These are phyloP conservation scores for Actinomortierella ambigua DNA, from an alignment of 371 early-diverging fungal genomes.

Conservation along the genomic window DNA sequence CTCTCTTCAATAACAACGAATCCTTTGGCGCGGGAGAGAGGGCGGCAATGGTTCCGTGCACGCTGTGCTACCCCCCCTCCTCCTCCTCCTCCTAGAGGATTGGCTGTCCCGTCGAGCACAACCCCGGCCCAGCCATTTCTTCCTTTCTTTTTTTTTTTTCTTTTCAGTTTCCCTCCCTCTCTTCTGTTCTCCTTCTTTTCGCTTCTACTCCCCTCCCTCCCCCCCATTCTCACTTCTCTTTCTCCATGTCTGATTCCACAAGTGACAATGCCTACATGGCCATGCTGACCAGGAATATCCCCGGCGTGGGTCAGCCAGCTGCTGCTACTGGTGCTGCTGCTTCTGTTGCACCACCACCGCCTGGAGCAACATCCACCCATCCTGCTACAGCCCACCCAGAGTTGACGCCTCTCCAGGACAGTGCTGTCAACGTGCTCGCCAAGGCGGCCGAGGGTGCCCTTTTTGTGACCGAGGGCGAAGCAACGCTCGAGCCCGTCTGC, in stretches of 20 bases:
- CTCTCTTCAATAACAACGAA: neutral
- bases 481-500: conserved; percentile 25
- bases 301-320: conserved; percentile 27
- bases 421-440: conserved; percentile 16
- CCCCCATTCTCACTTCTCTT: neutral
- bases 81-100: too few species aligned
- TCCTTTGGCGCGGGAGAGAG: too few species aligned
- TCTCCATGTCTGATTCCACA: neutral
- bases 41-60: too few species aligned
- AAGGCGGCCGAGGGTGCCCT: conserved; percentile 16
- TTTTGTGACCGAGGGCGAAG: conserved; percentile 38
- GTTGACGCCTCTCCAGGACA: conserved; percentile 3
- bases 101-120: too few species aligned
- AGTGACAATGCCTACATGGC: conserved; percentile 33
- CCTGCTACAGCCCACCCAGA: neutral
- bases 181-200: neutral
- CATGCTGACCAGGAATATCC: conserved; percentile 34
- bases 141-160: neutral
- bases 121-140: neutral
- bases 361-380: neutral
- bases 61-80: too few species aligned
- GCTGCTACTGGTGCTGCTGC: neutral
- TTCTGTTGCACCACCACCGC: conserved; percentile 1
- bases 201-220: neutral
- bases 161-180: neutral